phyloP scores from a whole-genome alignment of 257 asterid genomes.

The Ehretia macrophylla region DNA sequence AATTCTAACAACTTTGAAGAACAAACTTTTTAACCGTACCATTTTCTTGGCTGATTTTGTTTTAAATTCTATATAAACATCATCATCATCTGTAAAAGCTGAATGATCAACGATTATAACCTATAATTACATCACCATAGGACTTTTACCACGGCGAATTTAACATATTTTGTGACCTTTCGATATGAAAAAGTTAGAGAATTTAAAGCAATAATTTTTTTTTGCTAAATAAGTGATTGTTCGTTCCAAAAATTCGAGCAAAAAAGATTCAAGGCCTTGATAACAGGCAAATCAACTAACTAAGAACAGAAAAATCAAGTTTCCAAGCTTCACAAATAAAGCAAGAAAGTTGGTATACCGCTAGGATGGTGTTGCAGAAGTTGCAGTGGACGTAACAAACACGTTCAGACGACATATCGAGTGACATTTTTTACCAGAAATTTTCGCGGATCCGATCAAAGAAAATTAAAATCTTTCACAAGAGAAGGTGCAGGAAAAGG shows the following conservation, averaged over 20 bases:
- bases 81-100: no score
- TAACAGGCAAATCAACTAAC: no score
- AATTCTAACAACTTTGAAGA: no score
- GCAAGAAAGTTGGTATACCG: slow-evolving; percentile 43
- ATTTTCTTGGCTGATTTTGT: not conserved
- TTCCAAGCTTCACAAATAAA: no score
- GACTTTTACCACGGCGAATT: no score
- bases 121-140: no score
- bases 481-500: slow-evolving; percentile 2
- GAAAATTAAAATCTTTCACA: slow-evolving; percentile 3
- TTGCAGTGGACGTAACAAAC: slow-evolving; percentile 90
- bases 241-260: no score
- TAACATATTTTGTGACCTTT: not conserved
- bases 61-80: no score
- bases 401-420: slow-evolving; percentile 63
- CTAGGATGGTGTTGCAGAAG: slow-evolving; percentile 86
- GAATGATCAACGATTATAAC: no score
- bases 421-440: slow-evolving; percentile 39
- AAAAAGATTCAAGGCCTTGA: no score
- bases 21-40: not conserved
- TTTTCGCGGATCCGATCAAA: slow-evolving; percentile 12
- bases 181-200: not conserved
- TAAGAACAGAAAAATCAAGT: no score
- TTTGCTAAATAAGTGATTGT: no score
- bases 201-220: not conserved